These are phyloP conservation scores for Colletotrichum coccodes DNA, from an alignment of 2,329 filamentous ascomycete genomes.

Conservation along the genomic window DNA sequence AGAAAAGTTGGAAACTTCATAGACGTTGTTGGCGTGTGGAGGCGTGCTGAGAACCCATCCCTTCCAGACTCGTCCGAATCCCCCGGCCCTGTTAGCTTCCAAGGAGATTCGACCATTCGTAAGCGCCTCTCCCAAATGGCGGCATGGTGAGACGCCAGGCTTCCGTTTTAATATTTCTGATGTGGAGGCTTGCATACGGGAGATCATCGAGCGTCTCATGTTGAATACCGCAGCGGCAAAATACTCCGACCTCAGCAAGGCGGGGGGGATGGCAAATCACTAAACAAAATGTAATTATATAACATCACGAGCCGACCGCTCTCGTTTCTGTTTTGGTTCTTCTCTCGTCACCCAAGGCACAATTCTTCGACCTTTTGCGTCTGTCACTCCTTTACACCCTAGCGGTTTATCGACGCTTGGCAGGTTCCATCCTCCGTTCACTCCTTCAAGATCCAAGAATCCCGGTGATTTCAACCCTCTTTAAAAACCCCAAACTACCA, in stretches of 20 bases:
- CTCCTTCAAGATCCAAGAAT: slow-evolving; percentile 13
- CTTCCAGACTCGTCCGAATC: background rate
- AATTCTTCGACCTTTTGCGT: slow-evolving; percentile 1
- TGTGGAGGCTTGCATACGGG: slow-evolving; percentile 32
- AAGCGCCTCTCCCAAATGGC: background rate
- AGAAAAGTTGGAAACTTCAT: background rate
- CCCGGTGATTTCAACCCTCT: slow-evolving; percentile 22
- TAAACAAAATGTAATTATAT: slow-evolving; percentile 8
- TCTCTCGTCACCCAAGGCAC: slow-evolving; percentile 1
- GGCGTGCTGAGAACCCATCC: background rate
- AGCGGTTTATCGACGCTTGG: slow-evolving; percentile 28
- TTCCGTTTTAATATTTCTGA: slow-evolving; percentile 11
- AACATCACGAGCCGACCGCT: background rate
- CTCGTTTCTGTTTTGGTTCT: background rate
- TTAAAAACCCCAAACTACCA: background rate
- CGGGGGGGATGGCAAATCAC: background rate
- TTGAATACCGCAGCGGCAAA: slow-evolving; percentile 22
- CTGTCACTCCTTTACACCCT: slow-evolving; percentile 25
- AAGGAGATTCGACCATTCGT: background rate
- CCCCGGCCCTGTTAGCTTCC: background rate
- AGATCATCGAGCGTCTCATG: slow-evolving; percentile 30
- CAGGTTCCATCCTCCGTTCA: slow-evolving; percentile 30
- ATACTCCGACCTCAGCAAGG: slow-evolving; percentile 4
- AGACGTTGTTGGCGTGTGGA: background rate
- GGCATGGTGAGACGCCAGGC: slow-evolving; percentile 12